Conservation (phyloP, 345 rosid species). For the Raphanus raphanistrum region DNA sequence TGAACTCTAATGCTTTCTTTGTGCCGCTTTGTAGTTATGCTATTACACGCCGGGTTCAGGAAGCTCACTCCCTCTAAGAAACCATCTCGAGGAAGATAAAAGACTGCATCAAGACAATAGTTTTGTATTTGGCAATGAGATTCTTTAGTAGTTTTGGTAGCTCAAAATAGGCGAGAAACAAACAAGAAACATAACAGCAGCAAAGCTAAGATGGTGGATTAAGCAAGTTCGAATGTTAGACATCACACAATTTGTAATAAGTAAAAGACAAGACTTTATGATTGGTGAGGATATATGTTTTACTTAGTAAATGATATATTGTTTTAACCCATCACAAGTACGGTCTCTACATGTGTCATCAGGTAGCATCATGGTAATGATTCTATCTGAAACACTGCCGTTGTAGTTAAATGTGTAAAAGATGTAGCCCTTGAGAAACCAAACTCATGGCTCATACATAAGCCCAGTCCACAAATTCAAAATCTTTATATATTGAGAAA, state of each 20-base stretch:
- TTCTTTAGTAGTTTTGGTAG: slow-evolving; percentile 19
- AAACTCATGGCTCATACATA: background rate
- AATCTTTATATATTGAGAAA: background rate
- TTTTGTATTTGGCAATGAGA: slow-evolving; percentile 15
- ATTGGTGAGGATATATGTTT: background rate
- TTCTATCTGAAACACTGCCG: background rate
- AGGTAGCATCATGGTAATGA: background rate
- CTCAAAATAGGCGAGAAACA: background rate
- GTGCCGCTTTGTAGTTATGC: slow-evolving; percentile 47
- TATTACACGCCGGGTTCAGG: slow-evolving; percentile 79
- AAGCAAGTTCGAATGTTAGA: slow-evolving; percentile 19
- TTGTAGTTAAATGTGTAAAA: background rate
- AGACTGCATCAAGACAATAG: background rate
- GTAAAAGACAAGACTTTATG: background rate
- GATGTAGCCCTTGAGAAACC: background rate
- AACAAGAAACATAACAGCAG: background rate
- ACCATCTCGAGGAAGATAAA: slow-evolving; percentile 44
- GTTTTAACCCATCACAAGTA: background rate
- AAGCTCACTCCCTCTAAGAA: slow-evolving; percentile 67
- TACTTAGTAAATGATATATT: background rate
- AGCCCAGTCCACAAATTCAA: background rate
- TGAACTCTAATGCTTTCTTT: background rate
- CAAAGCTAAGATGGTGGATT: slow-evolving; percentile 8
- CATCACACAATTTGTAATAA: slow-evolving; percentile 1
- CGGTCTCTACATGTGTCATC: no score